Evolutionary conservation across 2,329 filamentous ascomycete species (phyloP).

Genomic region (Pyricularia grisea): DNA sequence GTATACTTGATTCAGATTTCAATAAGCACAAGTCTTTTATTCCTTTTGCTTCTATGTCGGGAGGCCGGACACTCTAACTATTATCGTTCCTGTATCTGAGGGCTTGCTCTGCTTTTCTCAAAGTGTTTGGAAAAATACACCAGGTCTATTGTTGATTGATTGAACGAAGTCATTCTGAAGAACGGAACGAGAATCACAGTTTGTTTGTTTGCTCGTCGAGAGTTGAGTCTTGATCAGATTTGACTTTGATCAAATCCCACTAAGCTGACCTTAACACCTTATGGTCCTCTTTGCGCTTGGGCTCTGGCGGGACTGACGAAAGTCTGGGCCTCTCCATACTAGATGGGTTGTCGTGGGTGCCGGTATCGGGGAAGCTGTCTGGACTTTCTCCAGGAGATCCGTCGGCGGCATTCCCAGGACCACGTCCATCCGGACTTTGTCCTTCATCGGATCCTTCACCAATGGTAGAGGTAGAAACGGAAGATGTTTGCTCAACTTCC

Average conservation of each 20-base stretch:
- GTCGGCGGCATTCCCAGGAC: background rate
- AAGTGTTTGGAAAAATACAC: background rate
- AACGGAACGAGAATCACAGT: background rate
- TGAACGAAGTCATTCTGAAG: too few species aligned
- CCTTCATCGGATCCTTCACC: background rate
- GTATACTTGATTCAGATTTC: too few species aligned
- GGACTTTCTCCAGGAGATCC: background rate
- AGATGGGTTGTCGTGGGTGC: background rate
- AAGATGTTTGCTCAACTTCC: background rate
- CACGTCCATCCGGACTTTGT: background rate
- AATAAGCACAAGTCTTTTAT: too few species aligned
- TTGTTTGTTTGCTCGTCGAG: background rate
- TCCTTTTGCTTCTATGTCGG: too few species aligned
- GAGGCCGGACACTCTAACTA: too few species aligned
- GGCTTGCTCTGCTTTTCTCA: too few species aligned
- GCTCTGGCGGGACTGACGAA: background rate
- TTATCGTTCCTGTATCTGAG: too few species aligned
- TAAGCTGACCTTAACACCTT: background rate
- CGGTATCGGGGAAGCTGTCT: background rate
- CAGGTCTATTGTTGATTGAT: too few species aligned
- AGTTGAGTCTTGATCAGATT: background rate
- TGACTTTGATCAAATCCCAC: background rate
- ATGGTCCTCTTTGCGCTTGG: background rate
- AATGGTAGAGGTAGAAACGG: background rate
- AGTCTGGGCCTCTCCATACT: background rate